Evolutionary conservation across 176 grass and related monocot genomes (phyloP).

Genomic region (Microstegium vimineum): DNA sequence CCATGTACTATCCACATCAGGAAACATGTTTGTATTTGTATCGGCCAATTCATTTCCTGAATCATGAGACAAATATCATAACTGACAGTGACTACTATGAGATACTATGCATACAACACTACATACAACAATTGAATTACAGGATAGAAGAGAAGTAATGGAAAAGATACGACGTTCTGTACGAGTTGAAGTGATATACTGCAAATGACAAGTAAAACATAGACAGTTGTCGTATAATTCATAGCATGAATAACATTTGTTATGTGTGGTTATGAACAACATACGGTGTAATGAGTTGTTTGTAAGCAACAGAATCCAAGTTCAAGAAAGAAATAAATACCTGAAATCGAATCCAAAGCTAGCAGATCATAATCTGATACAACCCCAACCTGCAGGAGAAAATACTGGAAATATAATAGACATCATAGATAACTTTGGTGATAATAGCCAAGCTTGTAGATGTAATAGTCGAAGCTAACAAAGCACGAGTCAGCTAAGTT

Average conservation of each 20-base stretch:
- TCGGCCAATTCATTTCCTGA: slow-evolving; percentile 61
- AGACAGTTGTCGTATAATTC: not conserved
- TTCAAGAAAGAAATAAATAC: slow-evolving; percentile 30
- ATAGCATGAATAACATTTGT: not conserved
- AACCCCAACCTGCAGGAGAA: slow-evolving; percentile 70
- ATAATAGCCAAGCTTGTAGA: not conserved
- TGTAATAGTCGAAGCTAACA: not conserved
- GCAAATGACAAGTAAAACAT: not conserved
- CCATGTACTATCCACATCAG: slow-evolving; percentile 86
- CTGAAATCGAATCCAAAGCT: slow-evolving; percentile 89
- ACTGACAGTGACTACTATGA: not conserved
- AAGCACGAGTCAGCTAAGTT: not conserved
- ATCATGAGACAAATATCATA: slow-evolving; percentile 22
- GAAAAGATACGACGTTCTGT: not conserved
- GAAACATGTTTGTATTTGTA: slow-evolving; percentile 66
- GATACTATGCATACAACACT: not conserved
- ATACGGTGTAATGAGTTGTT: slow-evolving; percentile 2
- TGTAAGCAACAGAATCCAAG: not conserved
- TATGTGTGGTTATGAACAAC: not conserved
- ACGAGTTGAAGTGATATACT: not conserved
- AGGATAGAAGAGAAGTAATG: not conserved
- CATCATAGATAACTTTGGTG: not conserved
- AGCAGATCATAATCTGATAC: slow-evolving; percentile 98
- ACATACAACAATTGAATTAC: not conserved
- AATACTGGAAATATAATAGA: slow-evolving; percentile 2